phyloP scores from a whole-genome alignment of 2,329 filamentous ascomycete genomes.

The Hypoxylon sp. region DNA sequence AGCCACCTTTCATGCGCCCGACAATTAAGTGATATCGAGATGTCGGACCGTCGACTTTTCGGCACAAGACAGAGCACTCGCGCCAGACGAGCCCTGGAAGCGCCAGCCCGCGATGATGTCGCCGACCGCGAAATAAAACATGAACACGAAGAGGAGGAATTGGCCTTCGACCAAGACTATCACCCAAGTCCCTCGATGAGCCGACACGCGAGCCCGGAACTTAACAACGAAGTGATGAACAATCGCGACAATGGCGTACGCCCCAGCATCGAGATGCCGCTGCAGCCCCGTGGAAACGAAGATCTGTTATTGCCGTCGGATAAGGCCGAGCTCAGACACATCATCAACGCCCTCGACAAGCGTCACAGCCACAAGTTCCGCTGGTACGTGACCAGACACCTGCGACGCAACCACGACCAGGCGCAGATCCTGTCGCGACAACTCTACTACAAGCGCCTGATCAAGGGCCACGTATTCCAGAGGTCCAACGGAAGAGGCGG shows the following conservation, averaged over 20 bases:
- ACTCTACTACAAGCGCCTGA: constrained; percentile 1
- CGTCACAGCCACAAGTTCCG: constrained; percentile 10
- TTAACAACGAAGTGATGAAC: not conserved
- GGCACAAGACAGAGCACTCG: too few relatives aligned
- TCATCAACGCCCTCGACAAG: not conserved
- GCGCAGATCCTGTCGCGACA: not conserved
- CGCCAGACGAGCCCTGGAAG: too few relatives aligned
- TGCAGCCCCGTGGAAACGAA: not conserved
- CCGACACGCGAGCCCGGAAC: too few relatives aligned
- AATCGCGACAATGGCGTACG: not conserved
- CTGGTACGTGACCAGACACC: constrained; percentile 9
- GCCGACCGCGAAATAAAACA: too few relatives aligned
- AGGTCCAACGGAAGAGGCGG: not conserved
- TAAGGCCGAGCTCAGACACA: not conserved
- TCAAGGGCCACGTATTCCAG: not conserved
- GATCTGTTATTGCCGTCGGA: not conserved
- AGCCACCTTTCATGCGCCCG: not conserved
- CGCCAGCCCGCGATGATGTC: too few relatives aligned
- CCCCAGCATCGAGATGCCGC: not conserved
- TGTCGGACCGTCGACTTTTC: too few relatives aligned
- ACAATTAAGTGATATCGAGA: too few relatives aligned
- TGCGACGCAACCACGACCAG: not conserved
- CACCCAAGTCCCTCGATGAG: too few relatives aligned
- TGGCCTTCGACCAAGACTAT: too few relatives aligned
- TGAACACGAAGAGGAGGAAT: too few relatives aligned